phyloP scores from a whole-genome alignment of 345 rosid species.

The Citrus glauca region DNA sequence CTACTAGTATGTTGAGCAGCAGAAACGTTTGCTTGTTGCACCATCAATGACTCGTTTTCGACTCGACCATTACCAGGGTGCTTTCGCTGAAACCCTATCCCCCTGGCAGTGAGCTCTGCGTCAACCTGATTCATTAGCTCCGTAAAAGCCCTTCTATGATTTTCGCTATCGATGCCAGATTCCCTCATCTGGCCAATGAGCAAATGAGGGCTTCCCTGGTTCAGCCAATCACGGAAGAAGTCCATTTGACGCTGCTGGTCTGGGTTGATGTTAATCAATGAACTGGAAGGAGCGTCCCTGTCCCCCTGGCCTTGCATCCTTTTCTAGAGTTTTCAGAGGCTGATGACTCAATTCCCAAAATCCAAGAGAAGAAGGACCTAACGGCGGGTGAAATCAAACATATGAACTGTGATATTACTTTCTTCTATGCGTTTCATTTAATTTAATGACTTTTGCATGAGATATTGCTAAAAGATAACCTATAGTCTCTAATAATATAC shows the following conservation, averaged over 20 bases:
- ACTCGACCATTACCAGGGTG: neutral
- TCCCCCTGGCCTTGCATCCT: neutral
- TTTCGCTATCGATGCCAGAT: neutral
- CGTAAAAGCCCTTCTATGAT: neutral
- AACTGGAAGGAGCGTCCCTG: slow-evolving; percentile 8
- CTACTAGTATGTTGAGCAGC: neutral
- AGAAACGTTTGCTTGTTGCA: neutral
- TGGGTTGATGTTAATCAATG: neutral
- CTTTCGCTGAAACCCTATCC: neutral
- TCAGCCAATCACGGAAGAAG: neutral
- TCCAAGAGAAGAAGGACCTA: neutral
- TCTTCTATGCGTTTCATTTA: neutral
- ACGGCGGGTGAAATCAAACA: neutral
- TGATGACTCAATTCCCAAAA: neutral
- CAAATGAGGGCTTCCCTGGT: neutral
- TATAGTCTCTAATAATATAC: neutral
- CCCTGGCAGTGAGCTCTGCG: neutral
- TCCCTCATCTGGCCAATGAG: neutral
- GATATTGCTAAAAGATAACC: neutral
- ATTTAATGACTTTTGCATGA: neutral
- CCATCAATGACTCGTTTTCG: neutral
- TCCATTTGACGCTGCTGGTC: neutral
- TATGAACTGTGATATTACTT: neutral
- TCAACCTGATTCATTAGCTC: neutral
- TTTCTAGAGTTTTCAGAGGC: neutral